phyloP scores from a whole-genome alignment of 306 rosid genomes.

The Cotoneaster glaucophyllus region DNA sequence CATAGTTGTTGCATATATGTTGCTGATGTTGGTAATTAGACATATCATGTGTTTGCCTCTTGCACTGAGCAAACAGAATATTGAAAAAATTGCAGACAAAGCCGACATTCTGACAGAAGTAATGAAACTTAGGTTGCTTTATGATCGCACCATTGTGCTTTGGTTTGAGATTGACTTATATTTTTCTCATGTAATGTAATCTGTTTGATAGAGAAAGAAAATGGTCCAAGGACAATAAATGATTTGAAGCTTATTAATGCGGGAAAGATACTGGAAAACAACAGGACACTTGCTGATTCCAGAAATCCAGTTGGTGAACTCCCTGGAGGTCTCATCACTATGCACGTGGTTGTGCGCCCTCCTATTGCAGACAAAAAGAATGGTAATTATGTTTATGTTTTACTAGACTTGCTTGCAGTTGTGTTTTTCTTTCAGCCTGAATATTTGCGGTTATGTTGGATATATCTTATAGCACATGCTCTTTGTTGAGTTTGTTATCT shows the following conservation, averaged over 20 bases:
- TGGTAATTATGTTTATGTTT: conserved; percentile 19
- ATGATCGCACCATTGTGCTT: not conserved
- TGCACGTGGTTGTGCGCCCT: conserved; percentile 44
- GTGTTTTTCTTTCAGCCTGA: not conserved
- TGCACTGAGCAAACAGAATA: not conserved
- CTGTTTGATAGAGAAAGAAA: conserved; percentile 30
- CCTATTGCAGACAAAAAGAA: conserved; percentile 29
- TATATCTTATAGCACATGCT: not conserved
- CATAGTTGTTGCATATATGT: not conserved
- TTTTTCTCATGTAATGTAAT: conserved; percentile 2
- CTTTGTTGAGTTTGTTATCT: not conserved
- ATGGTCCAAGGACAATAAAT: conserved; percentile 27
- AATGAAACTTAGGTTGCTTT: not conserved
- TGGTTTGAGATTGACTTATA: not conserved
- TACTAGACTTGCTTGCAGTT: not conserved
- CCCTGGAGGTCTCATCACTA: conserved; percentile 36
- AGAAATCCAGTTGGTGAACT: conserved; percentile 30
- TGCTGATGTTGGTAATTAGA: not conserved
- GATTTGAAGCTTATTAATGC: conserved; percentile 46
- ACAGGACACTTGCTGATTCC: conserved; percentile 37
- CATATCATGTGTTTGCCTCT: not conserved
- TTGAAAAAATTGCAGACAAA: not conserved
- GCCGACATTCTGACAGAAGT: not conserved
- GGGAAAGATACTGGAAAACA: conserved; percentile 39
- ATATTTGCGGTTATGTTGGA: not conserved